A percentile compares a stretch with the other conserved stretches of the same genome.
Conservation (phyloP, 225 moss, liverwort and hornwort genomes). For the Polytrichum formosum region DNA sequence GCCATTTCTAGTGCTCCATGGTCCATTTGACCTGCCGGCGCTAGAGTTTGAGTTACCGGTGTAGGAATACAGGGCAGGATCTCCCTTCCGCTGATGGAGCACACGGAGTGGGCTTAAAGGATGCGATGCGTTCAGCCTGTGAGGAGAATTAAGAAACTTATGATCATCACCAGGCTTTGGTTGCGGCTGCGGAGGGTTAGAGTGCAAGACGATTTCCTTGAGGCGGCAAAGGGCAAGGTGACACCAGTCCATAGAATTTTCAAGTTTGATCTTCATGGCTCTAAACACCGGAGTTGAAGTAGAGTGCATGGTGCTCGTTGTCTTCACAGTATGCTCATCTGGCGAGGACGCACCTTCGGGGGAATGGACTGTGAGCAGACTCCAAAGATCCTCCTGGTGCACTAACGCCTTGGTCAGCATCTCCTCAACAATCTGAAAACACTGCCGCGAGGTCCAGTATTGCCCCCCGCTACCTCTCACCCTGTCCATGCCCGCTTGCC, state of each 20-base stretch:
- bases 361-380: slow-evolving; percentile 20
- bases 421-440: slow-evolving; percentile 44
- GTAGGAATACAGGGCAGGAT: no score
- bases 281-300: slow-evolving; percentile 9
- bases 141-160: slow-evolving; percentile 6
- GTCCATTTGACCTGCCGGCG: no score
- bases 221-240: slow-evolving; percentile 42
- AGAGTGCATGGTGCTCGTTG: neutral
- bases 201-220: slow-evolving; percentile 29
- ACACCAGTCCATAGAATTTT: slow-evolving; percentile 47
- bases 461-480: slow-evolving; percentile 21
- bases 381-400: slow-evolving; percentile 40
- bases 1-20: no score
- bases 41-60: no score
- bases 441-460: slow-evolving; percentile 29
- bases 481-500: slow-evolving; percentile 16
- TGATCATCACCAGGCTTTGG: no score
- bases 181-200: neutral
- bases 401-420: slow-evolving; percentile 39
- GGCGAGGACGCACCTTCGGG: slow-evolving; percentile 12
- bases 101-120: slow-evolving; percentile 15
- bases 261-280: slow-evolving; percentile 30
- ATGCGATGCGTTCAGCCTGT: slow-evolving; percentile 11
- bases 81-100: neutral
- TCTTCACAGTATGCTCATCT: neutral